Evolutionary conservation across 306 rosid species (phyloP).

Genomic region (Dicorynia guianensis): DNA sequence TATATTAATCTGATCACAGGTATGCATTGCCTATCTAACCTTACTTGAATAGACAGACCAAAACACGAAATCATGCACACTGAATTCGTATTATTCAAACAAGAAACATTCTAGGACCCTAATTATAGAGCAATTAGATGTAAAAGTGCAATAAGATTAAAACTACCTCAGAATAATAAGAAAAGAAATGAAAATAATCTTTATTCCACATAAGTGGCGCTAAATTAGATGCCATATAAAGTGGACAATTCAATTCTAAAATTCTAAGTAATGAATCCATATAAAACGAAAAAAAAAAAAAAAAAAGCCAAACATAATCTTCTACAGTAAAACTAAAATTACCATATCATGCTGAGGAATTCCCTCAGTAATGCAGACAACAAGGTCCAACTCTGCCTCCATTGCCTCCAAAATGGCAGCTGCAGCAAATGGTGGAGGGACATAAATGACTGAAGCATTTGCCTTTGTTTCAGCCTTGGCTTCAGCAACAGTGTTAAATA

Average conservation of each 20-base stretch:
- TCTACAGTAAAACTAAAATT: background rate
- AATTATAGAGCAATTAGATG: background rate
- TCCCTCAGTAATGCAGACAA: slow-evolving; percentile 98
- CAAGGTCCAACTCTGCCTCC: slow-evolving; percentile 97
- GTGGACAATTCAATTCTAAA: background rate
- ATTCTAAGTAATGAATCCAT: background rate
- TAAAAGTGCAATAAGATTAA: background rate
- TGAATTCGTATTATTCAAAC: background rate
- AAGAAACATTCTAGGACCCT: background rate
- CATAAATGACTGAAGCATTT: slow-evolving; percentile 89
- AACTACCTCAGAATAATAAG: background rate
- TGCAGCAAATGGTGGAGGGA: slow-evolving; percentile 98
- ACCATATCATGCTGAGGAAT: slow-evolving; percentile 99
- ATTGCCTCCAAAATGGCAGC: slow-evolving; percentile 89
- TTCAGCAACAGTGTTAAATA: slow-evolving; percentile 90
- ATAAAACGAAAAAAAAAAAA: no score
- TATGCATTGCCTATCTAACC: slow-evolving; percentile 19
- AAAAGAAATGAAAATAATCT: background rate
- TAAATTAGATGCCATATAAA: background rate
- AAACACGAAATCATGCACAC: background rate
- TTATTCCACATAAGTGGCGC: background rate
- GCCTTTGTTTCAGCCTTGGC: slow-evolving; percentile 98
- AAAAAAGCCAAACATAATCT: background rate
- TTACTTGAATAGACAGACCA: slow-evolving; percentile 2
- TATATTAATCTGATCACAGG: background rate